phyloP scores from a whole-genome alignment of 2,329 filamentous ascomycete species.

The Rasamsonia emersonii region DNA sequence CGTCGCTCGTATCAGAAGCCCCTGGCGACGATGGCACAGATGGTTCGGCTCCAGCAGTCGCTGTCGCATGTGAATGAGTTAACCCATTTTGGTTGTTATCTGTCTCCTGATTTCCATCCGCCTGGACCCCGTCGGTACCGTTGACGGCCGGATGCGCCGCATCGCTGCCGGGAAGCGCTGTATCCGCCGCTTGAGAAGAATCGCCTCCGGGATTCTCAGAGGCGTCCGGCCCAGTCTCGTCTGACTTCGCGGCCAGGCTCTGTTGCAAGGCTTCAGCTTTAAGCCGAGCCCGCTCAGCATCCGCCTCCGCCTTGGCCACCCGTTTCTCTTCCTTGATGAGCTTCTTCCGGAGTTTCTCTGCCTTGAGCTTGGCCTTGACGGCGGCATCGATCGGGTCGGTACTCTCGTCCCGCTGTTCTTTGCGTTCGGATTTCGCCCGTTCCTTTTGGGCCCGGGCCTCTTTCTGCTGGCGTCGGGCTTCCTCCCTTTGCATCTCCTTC shows the following conservation, averaged over 20 bases:
- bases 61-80: too few species aligned
- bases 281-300: constrained; percentile 30
- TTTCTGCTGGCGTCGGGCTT: constrained; percentile 16
- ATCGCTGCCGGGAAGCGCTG: too few species aligned
- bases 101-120: too few species aligned
- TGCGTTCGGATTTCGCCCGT: constrained; percentile 14
- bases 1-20: constrained; percentile 21
- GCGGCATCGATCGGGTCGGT: constrained; percentile 24
- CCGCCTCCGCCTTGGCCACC: constrained; percentile 37
- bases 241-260: constrained; percentile 8
- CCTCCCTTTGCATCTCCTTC: constrained; percentile 18
- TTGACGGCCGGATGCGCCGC: not conserved
- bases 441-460: constrained; percentile 20
- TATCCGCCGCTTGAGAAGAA: too few species aligned
- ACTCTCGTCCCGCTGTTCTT: constrained; percentile 16
- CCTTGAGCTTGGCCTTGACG: constrained; percentile 29
- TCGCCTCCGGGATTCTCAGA: too few species aligned
- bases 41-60: not conserved
- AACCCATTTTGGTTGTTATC: not conserved
- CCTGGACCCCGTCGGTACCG: not conserved
- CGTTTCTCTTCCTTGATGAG: constrained; percentile 59
- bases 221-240: not conserved
- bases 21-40: not conserved
- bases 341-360: constrained; percentile 33
- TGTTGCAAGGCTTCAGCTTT: constrained; percentile 24